Evolutionary conservation across 257 asterid genomes (phyloP).

Genomic region (Przewalskia tangutica): DNA sequence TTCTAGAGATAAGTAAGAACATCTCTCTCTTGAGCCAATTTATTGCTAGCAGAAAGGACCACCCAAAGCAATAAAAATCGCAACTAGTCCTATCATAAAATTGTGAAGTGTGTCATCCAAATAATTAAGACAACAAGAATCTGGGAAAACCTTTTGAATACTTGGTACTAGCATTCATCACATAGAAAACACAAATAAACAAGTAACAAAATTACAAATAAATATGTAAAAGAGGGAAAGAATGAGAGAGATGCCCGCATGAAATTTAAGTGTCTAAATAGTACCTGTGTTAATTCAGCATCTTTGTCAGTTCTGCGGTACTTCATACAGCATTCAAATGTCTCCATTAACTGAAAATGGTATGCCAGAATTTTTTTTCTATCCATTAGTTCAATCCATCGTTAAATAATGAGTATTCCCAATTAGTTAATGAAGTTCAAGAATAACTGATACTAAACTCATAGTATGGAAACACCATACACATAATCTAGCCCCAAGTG

Average conservation of each 20-base stretch:
- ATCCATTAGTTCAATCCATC: neutral
- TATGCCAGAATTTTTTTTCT: conserved; percentile 32
- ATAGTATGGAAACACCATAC: neutral
- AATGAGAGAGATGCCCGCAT: neutral
- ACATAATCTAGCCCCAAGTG: neutral
- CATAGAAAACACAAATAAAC: neutral
- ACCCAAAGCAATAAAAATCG: neutral
- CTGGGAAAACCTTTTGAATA: neutral
- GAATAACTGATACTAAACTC: neutral
- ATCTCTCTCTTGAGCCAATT: neutral
- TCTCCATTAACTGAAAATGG: conserved; percentile 78
- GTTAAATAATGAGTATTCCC: neutral
- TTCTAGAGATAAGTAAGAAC: neutral
- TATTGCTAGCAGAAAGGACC: neutral
- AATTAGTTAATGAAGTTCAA: neutral
- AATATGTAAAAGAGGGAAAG: neutral
- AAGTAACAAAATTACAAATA: neutral
- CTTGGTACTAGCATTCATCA: neutral
- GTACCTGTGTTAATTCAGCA: conserved; percentile 97
- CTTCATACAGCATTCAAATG: conserved; percentile 82
- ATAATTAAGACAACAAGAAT: neutral
- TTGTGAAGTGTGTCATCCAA: neutral
- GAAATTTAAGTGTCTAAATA: neutral
- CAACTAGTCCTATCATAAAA: neutral
- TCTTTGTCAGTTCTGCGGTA: conserved; percentile 74